phyloP scores from a whole-genome alignment of 2,329 filamentous ascomycete genomes.

The Beauveria scarabaeidicola region DNA sequence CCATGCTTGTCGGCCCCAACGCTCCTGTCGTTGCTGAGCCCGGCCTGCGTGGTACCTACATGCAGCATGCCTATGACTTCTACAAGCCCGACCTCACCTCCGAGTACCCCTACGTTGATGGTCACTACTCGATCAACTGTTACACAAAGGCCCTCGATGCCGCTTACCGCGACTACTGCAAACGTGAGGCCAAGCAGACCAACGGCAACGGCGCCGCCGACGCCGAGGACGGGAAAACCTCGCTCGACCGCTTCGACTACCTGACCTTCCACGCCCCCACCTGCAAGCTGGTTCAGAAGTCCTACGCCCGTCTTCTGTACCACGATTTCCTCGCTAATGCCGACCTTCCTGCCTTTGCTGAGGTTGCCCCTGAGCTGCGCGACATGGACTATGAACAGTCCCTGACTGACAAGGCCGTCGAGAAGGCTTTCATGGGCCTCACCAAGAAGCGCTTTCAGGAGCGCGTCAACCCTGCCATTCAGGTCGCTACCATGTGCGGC shows the following conservation, averaged over 20 bases:
- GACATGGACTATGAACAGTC: slow-evolving; percentile 75
- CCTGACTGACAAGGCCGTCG: slow-evolving; percentile 69
- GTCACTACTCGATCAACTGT: slow-evolving; percentile 74
- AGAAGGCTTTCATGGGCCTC: slow-evolving; percentile 79
- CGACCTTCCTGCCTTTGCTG: slow-evolving; percentile 57
- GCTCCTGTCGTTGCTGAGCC: slow-evolving; percentile 70
- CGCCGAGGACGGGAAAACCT: slow-evolving; percentile 43
- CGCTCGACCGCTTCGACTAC: slow-evolving; percentile 76
- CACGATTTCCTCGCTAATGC: slow-evolving; percentile 74
- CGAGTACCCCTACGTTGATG: slow-evolving; percentile 81
- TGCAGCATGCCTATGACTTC: slow-evolving; percentile 81
- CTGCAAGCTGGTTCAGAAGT: slow-evolving; percentile 83
- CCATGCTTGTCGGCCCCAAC: slow-evolving; percentile 70
- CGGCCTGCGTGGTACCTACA: slow-evolving; percentile 70
- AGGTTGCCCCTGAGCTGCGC: slow-evolving; percentile 66
- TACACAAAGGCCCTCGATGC: slow-evolving; percentile 74
- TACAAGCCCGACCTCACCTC: slow-evolving; percentile 84
- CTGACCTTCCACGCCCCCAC: slow-evolving; percentile 75
- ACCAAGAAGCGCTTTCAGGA: slow-evolving; percentile 80
- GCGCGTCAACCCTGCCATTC: slow-evolving; percentile 63
- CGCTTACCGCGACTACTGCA: slow-evolving; percentile 73
- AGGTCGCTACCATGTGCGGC: slow-evolving; percentile 68
- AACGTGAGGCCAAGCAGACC: slow-evolving; percentile 53
- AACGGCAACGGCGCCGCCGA: slow-evolving; percentile 43
- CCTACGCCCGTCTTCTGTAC: slow-evolving; percentile 74